These are phyloP conservation scores for Candida stauntonica DNA, from an alignment of 805 yeast genomes.

Conservation along the genomic window DNA sequence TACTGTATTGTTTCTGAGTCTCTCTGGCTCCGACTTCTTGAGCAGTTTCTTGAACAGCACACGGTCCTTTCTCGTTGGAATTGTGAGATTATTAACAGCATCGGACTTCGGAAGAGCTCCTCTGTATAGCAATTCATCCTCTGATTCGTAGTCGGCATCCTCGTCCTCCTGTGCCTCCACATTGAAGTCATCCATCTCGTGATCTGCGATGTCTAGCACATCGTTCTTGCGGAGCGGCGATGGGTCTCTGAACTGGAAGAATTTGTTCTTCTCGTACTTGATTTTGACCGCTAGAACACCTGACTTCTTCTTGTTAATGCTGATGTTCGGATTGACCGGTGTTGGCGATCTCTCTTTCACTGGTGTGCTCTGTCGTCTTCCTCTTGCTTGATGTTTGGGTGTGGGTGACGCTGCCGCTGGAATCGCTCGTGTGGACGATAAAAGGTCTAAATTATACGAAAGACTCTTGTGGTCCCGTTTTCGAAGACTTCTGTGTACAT, in stretches of 20 bases:
- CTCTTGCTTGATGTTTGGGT: too few species aligned
- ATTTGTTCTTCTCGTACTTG: conserved; percentile 23
- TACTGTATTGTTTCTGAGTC: conserved; percentile 33
- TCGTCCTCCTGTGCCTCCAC: conserved; percentile 20
- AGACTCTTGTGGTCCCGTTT: conserved; percentile 5
- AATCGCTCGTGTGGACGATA: not conserved
- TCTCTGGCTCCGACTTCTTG: conserved; percentile 36
- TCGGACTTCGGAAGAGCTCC: conserved; percentile 60
- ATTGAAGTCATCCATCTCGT: conserved; percentile 25
- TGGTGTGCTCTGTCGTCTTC: conserved; percentile 2
- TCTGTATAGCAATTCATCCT: conserved; percentile 59
- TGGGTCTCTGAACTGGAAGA: conserved; percentile 25
- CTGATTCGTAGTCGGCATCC: conserved; percentile 24
- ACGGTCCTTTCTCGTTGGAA: conserved; percentile 52
- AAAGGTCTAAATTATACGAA: conserved; percentile 2
- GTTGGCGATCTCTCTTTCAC: not conserved
- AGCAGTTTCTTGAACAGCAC: conserved; percentile 40
- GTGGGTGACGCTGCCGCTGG: conserved; percentile 1
- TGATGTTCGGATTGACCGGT: conserved; percentile 23
- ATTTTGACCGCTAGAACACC: conserved; percentile 11
- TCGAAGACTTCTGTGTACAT: conserved; percentile 13
- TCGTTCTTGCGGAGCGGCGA: conserved; percentile 21
- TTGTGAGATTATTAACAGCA: conserved; percentile 55
- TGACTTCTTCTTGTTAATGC: not conserved
- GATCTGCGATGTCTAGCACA: conserved; percentile 19